Evolutionary conservation across 78 protist species (phyloP).

Genomic region (Isochrysis galbana): DNA sequence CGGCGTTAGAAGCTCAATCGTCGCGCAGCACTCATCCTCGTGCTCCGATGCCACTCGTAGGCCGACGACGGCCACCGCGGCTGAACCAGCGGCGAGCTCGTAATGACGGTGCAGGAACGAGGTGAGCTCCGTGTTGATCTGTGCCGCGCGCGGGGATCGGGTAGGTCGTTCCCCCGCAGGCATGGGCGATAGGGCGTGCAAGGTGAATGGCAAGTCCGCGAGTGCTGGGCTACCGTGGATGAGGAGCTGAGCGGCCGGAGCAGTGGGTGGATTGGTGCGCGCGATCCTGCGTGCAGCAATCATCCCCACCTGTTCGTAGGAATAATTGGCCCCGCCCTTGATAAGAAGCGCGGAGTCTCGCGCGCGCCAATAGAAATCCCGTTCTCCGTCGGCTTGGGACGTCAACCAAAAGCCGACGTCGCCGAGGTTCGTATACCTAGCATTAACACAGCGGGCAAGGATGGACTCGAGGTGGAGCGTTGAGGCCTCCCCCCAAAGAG

Average conservation of each 20-base stretch:
- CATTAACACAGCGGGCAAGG: too few relatives aligned
- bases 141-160: too few relatives aligned
- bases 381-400: background rate
- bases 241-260: too few relatives aligned
- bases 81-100: background rate
- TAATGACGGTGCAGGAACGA: background rate
- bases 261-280: too few relatives aligned
- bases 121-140: background rate
- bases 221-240: too few relatives aligned
- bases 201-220: too few relatives aligned
- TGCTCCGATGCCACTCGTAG: background rate
- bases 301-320: constrained; percentile 25
- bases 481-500: too few relatives aligned
- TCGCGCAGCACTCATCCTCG: constrained; percentile 20
- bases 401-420: background rate
- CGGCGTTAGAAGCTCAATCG: background rate
- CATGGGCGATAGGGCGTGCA: too few relatives aligned
- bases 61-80: background rate
- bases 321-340: constrained; percentile 14
- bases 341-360: constrained; percentile 19
- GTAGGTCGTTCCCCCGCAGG: too few relatives aligned
- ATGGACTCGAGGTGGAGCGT: too few relatives aligned
- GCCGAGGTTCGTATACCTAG: background rate
- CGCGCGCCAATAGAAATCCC: background rate
- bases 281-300: too few relatives aligned